Percentiles rank a stretch among this genome's conserved stretches.
phyloP scores from a whole-genome alignment of 371 early-diverging fungal species.

The Rhizopus delemar region DNA sequence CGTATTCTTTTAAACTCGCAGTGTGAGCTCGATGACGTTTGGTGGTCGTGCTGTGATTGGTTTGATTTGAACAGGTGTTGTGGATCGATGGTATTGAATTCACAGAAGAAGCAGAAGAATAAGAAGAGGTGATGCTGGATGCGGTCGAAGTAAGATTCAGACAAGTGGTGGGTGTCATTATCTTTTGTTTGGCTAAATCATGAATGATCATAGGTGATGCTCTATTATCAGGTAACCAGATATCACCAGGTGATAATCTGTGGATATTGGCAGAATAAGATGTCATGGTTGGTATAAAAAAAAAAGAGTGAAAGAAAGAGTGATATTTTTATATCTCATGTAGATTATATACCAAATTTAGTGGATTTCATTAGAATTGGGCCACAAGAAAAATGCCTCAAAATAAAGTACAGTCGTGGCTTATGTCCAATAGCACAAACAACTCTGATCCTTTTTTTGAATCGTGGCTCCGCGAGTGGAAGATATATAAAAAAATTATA shows the following conservation, averaged over 20 bases:
- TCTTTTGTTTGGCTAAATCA: constrained; percentile 27
- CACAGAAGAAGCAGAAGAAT: constrained; percentile 19
- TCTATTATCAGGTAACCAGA: constrained; percentile 27
- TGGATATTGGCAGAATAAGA: constrained; percentile 18
- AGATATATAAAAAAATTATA: not conserved
- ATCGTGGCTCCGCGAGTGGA: constrained; percentile 11
- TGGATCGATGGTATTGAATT: not conserved
- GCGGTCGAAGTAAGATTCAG: constrained; percentile 17
- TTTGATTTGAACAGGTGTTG: not conserved
- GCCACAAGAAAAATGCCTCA: constrained; percentile 33
- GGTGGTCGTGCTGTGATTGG: not conserved
- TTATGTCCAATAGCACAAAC: constrained; percentile 33
- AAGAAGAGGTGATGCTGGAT: constrained; percentile 24
- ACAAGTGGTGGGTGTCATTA: constrained; percentile 6
- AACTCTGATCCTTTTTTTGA: constrained; percentile 8
- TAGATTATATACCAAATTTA: constrained; percentile 11
- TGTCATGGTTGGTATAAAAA: constrained; percentile 7
- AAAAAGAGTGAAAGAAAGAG: constrained; percentile 1
- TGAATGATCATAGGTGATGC: constrained; percentile 18
- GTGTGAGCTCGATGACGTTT: constrained; percentile 32
- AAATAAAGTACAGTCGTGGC: constrained; percentile 19
- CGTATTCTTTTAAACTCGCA: constrained; percentile 68
- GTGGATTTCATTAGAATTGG: constrained; percentile 7
- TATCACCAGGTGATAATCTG: constrained; percentile 28
- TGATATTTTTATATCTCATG: not conserved